Evolutionary conservation across 768 basidiomycete genomes (phyloP).

Genomic region (Tricholoma terreum): DNA sequence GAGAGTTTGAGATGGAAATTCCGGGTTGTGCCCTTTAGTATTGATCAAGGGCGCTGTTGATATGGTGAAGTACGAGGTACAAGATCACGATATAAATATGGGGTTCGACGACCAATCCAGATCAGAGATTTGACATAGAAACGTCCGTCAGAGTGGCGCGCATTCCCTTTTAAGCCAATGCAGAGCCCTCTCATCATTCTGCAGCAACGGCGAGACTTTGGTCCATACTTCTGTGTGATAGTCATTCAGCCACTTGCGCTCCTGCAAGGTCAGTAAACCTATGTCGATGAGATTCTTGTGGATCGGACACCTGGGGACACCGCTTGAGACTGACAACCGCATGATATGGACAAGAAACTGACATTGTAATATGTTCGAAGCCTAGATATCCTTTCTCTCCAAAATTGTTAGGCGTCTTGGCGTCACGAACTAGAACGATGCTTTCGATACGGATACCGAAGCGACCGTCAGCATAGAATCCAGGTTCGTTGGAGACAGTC

Average conservation of each 20-base stretch:
- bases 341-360: conserved; percentile 20
- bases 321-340: neutral
- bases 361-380: conserved; percentile 90
- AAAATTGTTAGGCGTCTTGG: conserved; percentile 71
- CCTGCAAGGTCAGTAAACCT: conserved; percentile 55
- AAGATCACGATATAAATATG: neutral
- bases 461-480: conserved; percentile 86
- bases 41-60: too few relatives aligned
- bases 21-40: too few relatives aligned
- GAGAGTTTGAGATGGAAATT: too few relatives aligned
- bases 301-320: conserved; percentile 68
- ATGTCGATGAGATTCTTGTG: conserved; percentile 78
- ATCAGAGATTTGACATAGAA: neutral
- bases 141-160: conserved; percentile 27
- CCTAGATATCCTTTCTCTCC: conserved; percentile 81
- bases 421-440: conserved; percentile 74
- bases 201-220: conserved; percentile 71
- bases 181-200: conserved; percentile 56
- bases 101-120: too few relatives aligned
- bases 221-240: conserved; percentile 78
- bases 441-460: conserved; percentile 95
- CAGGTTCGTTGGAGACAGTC: conserved; percentile 93
- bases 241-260: conserved; percentile 76
- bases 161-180: conserved; percentile 65
- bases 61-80: neutral